phyloP scores from a whole-genome alignment of 169 alveolate genomes.

The Plasmodium inui region DNA sequence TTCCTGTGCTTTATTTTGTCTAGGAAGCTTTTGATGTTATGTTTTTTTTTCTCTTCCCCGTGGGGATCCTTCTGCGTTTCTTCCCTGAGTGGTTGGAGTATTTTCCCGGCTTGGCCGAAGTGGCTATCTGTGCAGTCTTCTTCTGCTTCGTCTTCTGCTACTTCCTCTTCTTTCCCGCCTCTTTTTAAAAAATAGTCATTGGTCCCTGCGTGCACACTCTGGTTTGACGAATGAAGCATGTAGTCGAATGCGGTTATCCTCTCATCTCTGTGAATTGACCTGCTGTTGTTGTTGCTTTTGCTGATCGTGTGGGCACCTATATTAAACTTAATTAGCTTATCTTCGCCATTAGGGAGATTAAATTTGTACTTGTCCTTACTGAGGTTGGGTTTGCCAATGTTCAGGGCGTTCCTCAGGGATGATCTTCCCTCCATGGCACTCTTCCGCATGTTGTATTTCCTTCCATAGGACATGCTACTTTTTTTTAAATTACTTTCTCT shows the following conservation, averaged over 20 bases:
- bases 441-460: background rate
- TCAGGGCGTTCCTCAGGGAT: background rate
- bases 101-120: background rate
- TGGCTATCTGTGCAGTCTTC: background rate
- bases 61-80: background rate
- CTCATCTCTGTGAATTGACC: conserved; percentile 5
- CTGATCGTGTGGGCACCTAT: background rate
- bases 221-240: background rate
- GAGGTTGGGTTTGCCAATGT: background rate
- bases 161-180: background rate
- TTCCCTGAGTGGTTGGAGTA: background rate
- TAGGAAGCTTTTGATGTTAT: conserved; percentile 40
- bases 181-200: conserved; percentile 1
- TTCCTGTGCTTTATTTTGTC: conserved; percentile 65
- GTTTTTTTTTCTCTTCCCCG: conserved; percentile 58
- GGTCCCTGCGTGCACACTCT: background rate
- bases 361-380: background rate
- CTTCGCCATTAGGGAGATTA: background rate
- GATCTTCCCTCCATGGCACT: background rate
- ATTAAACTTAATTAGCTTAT: conserved; percentile 13
- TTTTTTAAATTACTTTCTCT: conserved; percentile 26
- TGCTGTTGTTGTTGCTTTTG: background rate
- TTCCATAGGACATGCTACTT: background rate
- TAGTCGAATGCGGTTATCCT: conserved; percentile 3
- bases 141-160: background rate